Evolutionary conservation across 2,329 filamentous ascomycete genomes (phyloP), one percentile per base, ranked within the genome.

Genomic region (Fusarium caatingaense): DNA sequence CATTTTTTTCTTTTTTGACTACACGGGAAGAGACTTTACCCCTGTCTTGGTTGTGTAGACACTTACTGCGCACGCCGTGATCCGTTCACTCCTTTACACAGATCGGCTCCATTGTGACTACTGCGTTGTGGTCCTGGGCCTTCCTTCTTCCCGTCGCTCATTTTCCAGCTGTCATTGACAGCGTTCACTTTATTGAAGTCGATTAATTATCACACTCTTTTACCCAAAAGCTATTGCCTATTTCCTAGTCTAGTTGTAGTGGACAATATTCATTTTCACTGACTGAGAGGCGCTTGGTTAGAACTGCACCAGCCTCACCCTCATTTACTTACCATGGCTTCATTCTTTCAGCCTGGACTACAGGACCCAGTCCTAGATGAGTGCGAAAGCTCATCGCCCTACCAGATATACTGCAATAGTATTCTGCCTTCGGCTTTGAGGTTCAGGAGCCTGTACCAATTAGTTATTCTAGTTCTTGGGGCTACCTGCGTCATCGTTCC

Each of bases 341-440:
- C 50, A 44, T 54, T 54, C 50, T 32, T 54, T 21, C 50, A 54
- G 37, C 50, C 50, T 45, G 50, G 50, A 4, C 27, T 32, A 25
- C 16, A 54, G 2, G 50, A 32, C 40, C 40, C 50, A 2, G 50
- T 44, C 16, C 8, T 21, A 3, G 27, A 54, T 6, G 50, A 30
- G 7, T 54, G 50, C 11, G 8, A 54, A 7, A 21, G 27, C 27
- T 54, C 40, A 15, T n/a, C 40, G 9, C 11, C 15, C 6, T 44
- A 45, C 12, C 50, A 54, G 16, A 40, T 54, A 6, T 54, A 32
- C 6, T 54, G 50, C 50, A 54, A 54, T 32, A 54, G 50, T 16
- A 30, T 54, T 32, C 16, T 54, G 18, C 50, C 50, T 16, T 30
- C 27, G 3, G 11, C 3, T 30, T 32, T 21, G 25, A 45, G 27